Conservation (phyloP, 2,329 filamentous ascomycete species). For the Colletotrichum limetticola region DNA sequence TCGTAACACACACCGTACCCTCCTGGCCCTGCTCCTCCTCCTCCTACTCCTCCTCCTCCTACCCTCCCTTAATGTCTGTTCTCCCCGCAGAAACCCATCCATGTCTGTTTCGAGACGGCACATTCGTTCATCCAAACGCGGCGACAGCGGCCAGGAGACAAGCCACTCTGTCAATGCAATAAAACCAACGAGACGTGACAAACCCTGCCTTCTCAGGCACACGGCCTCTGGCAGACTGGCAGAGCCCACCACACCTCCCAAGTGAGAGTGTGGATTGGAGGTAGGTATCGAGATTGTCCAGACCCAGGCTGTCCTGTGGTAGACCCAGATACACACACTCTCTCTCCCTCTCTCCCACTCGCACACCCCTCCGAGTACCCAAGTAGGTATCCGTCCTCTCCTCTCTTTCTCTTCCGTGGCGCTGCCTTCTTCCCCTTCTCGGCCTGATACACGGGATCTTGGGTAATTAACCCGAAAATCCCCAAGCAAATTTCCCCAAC, state of each 20-base stretch:
- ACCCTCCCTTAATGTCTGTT: neutral
- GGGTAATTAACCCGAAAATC: conserved; percentile 20
- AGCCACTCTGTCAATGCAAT: conserved; percentile 20
- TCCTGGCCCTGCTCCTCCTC: no score
- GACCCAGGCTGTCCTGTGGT: neutral
- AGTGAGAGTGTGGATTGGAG: neutral
- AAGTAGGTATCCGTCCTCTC: neutral
- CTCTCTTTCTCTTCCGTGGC: neutral
- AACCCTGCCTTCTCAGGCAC: neutral
- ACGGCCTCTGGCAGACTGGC: neutral
- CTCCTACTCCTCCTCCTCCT: no score
- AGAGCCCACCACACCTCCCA: conserved; percentile 20
- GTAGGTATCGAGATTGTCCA: neutral
- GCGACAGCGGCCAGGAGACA: conserved; percentile 15
- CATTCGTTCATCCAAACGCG: conserved; percentile 32
- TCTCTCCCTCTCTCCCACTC: neutral
- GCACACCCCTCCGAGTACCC: neutral
- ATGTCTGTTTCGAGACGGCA: conserved; percentile 22
- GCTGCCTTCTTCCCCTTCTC: neutral
- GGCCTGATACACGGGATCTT: conserved; percentile 10
- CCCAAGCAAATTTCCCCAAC: conserved; percentile 14
- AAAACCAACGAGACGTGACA: neutral
- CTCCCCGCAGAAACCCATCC: conserved; percentile 5
- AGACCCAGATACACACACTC: neutral
- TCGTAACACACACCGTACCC: neutral